Percentiles rank a stretch among this genome's conserved stretches.
Evolutionary conservation across 164 flowering plant species (phyloP).

Genomic region (Chloranthus sessilifolius): DNA sequence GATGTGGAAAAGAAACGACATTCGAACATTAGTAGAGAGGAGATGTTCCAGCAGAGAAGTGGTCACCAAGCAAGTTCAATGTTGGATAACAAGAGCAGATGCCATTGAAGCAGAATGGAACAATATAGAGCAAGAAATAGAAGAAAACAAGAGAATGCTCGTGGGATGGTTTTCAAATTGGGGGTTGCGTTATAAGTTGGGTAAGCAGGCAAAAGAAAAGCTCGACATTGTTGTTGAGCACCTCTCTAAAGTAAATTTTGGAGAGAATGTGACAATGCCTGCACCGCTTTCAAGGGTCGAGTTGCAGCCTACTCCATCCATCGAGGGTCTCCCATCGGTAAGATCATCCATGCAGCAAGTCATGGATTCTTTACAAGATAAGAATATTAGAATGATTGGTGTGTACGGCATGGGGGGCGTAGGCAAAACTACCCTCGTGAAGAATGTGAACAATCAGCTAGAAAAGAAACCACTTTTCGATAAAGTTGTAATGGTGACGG

Average conservation of each 20-base stretch:
- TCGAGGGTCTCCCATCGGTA: constrained; percentile 2
- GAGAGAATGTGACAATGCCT: background rate
- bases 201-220: constrained; percentile 4
- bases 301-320: background rate
- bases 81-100: constrained; percentile 8
- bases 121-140: background rate
- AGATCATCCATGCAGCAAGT: background rate
- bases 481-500: constrained; percentile 7
- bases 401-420: constrained; percentile 15
- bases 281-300: background rate
- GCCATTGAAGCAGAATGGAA: background rate
- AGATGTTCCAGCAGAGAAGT: constrained; percentile 1
- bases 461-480: constrained; percentile 1
- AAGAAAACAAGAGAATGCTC: constrained; percentile 6
- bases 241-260: background rate
- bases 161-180: constrained; percentile 6
- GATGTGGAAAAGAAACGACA: background rate
- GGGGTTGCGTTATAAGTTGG: constrained; percentile 4
- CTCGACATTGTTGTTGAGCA: background rate
- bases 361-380: constrained; percentile 1
- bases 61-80: constrained; percentile 3
- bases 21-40: background rate
- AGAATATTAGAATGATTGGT: background rate
- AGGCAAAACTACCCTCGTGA: constrained; percentile 10
- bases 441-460: constrained; percentile 7